These are phyloP conservation scores for Potentilla sterilis DNA, from an alignment of 306 rosid species.

Conservation along the genomic window DNA sequence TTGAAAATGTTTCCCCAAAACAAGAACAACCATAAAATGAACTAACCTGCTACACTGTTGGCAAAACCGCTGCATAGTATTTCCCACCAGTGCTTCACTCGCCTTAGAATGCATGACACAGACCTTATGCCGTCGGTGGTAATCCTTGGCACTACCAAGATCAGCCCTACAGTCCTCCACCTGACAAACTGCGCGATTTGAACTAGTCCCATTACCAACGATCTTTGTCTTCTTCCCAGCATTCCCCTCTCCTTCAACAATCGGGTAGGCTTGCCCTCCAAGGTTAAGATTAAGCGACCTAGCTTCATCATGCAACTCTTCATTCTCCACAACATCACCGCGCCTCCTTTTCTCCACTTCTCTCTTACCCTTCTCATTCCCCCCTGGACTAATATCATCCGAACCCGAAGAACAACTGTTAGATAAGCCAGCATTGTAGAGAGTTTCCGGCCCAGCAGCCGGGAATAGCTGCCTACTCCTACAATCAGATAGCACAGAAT, in stretches of 20 bases:
- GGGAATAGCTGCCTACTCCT: constrained; percentile 62
- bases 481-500: constrained; percentile 45
- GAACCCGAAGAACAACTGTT: constrained; percentile 79
- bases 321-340: constrained; percentile 51
- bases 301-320: constrained; percentile 48
- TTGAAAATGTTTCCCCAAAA: constrained; percentile 15
- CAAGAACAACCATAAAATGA: constrained; percentile 19
- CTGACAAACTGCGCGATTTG: constrained; percentile 71
- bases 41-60: constrained; percentile 90
- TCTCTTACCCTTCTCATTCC: constrained; percentile 46
- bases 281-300: constrained; percentile 60
- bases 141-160: constrained; percentile 74
- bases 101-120: constrained; percentile 77
- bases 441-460: constrained; percentile 44
- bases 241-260: constrained; percentile 50
- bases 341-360: constrained; percentile 79
- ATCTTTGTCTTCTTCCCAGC: constrained; percentile 67
- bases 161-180: constrained; percentile 77
- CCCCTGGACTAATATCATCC: constrained; percentile 51
- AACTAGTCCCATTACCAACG: constrained; percentile 47
- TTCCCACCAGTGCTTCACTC: constrained; percentile 61
- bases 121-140: constrained; percentile 75
- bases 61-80: constrained; percentile 82
- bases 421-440: constrained; percentile 49
- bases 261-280: constrained; percentile 51